Evolutionary conservation across 805 yeast species (phyloP), one percentile per base, ranked within the genome.

Genomic region (Yarrowia deformans): DNA sequence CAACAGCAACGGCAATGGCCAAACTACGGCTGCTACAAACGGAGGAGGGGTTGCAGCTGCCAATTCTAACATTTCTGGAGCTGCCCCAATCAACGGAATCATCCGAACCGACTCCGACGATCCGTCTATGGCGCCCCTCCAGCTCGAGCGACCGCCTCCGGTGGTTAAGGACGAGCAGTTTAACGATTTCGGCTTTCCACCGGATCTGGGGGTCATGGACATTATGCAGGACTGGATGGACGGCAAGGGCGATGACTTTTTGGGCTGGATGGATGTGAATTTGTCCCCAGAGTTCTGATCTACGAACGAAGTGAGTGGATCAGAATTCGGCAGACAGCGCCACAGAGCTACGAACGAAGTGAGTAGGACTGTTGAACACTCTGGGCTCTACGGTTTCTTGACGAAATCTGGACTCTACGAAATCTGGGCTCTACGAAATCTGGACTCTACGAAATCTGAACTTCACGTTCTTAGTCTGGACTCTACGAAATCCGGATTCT

Each of bases 221-320:
- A 63, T 63, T n/a, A 63, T 63, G 68, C 68, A 63, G 48, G 93
- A 92, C 39, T 91, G 97, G 97, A 84, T 88, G 76, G 93, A 91
- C 75, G 88, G 87, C 40, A 91, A 88, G 67, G 84, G 84, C 56
- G 98, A 93, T 75, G 98, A 93, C 76, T 90, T 93, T 74, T 80
- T 93, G 58, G 98, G 98, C 13, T 93, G 97, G 97, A 90, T 93
- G 81, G 97, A 91, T 40, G 69, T 68, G 48, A 72, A 69, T 29
- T 16, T 68, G 43, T 37, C 49, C 76, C 69, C 68, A 1, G 68
- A 63, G 48, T 63, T 63, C 14, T 63, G 37, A 23, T 23, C 29
- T 23, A 23, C 29, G 29, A 23, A 23, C 29, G 29, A 23, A 23
- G 29, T 23, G 29, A 23, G 29, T 23, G 4, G 29, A 23, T 23